Evolutionary conservation across 1,284 basidiomycete genomes (phyloP), one percentile per base, ranked within the genome.

Genomic region (Cronartium quercuum): DNA sequence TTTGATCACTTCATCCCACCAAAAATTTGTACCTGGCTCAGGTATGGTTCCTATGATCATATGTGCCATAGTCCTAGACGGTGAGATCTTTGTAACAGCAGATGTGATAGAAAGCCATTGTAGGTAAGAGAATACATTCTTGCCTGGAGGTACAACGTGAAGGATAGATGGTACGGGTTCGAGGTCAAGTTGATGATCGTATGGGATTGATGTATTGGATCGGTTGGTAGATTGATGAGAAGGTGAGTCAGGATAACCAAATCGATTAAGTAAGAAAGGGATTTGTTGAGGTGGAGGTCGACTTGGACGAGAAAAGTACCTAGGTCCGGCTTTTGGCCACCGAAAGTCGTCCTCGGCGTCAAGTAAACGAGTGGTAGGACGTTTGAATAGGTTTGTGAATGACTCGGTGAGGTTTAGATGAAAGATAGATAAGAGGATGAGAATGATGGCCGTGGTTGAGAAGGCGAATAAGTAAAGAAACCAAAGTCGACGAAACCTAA

Each of bases 141-240:
- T 73, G 40, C 69, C 69, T 55, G 69, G 69, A 9, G 69, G 69
- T 21, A 73, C 69, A 63, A 73, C 47, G 38, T 73, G 69, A 5
- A 73, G 62, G 62, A 73, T 73, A 15, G 61, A 65, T 21, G 69
- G 69, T 18, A 73, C 66, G 4, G 62, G 61, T 18, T 55, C 44
- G 13, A 60, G 12, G 21, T 51, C 2, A 21, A 1, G 21, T 29
- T 29, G 29, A 29, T 29, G 29, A 29, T 29, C 29, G 44, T 13
- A n/a, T 13, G 44, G 44, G n/a, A 2, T 13, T 13, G 44, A 47
- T 13, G 44, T 1, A 21, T 51, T 51, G 6, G 47, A 51, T 51
- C 18, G 47, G 6, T 18, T 6, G 18, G 18, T 6, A 15, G 18
- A 18, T 7, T 18, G 47, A 40, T 64, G 55, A 5, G 69, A 73